phyloP scores from a whole-genome alignment of 1,139 yeast species.

The Blastobotrys capitulatus region DNA sequence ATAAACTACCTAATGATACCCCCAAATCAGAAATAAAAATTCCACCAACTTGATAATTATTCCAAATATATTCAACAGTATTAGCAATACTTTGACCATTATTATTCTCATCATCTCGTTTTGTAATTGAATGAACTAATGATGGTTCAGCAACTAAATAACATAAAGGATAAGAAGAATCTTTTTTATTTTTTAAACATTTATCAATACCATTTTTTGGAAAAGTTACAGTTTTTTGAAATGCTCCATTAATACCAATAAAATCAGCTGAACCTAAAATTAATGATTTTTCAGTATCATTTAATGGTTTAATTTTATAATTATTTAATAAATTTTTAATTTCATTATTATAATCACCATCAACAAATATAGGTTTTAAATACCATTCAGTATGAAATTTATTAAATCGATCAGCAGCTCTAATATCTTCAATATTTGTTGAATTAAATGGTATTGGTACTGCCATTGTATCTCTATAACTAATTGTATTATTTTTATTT shows the following conservation, averaged over 20 bases:
- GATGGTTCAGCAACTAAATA: slow-evolving; percentile 16
- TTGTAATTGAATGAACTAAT: slow-evolving; percentile 7
- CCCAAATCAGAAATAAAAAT: slow-evolving; percentile 34
- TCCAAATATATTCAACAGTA: slow-evolving; percentile 26
- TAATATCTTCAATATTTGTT: background rate
- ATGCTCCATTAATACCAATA: slow-evolving; percentile 34
- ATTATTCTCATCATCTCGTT: slow-evolving; percentile 24
- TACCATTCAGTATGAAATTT: slow-evolving; percentile 31
- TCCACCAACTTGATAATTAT: slow-evolving; percentile 20
- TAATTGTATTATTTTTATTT: slow-evolving; percentile 25
- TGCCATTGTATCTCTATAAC: slow-evolving; percentile 19
- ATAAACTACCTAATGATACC: slow-evolving; percentile 35
- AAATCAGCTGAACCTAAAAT: slow-evolving; percentile 32
- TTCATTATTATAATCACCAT: slow-evolving; percentile 28
- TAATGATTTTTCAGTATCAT: slow-evolving; percentile 24
- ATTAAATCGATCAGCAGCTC: slow-evolving; percentile 30
- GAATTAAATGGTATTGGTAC: background rate
- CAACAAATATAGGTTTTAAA: slow-evolving; percentile 32
- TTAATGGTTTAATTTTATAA: slow-evolving; percentile 25
- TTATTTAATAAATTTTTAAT: slow-evolving; percentile 27
- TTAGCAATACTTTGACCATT: slow-evolving; percentile 22
- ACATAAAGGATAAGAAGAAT: slow-evolving; percentile 21
- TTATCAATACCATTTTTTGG: slow-evolving; percentile 27
- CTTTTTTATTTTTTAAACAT: slow-evolving; percentile 23
- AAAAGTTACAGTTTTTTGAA: slow-evolving; percentile 31